Percentiles rank a stretch among this genome's conserved stretches.
These are phyloP conservation scores for Aspergillus caelatus DNA, from an alignment of 2,329 filamentous ascomycete species.

Conservation along the genomic window DNA sequence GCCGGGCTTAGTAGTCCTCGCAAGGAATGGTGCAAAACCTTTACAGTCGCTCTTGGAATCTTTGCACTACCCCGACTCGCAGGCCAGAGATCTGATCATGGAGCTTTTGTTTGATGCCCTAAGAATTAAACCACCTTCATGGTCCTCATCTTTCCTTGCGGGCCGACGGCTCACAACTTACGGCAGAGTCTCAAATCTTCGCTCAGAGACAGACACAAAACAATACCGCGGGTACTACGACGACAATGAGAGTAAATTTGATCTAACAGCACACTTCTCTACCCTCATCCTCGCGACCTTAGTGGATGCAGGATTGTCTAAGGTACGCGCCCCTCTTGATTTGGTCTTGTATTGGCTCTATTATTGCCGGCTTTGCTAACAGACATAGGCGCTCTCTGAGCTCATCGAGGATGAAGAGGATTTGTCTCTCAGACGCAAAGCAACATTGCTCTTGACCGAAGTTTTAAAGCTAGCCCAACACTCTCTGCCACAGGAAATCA, in stretches of 20 bases:
- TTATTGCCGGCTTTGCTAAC: slow-evolving; percentile 21
- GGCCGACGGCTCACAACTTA: slow-evolving; percentile 93
- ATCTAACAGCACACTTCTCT: slow-evolving; percentile 91
- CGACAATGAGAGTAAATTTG: slow-evolving; percentile 65
- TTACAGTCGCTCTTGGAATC: slow-evolving; percentile 77
- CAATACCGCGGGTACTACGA: slow-evolving; percentile 62
- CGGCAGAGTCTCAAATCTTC: slow-evolving; percentile 86
- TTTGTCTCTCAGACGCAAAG: slow-evolving; percentile 73
- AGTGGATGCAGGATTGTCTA: slow-evolving; percentile 75
- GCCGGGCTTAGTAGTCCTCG: slow-evolving; percentile 86
- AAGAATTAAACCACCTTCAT: slow-evolving; percentile 88
- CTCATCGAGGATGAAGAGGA: slow-evolving; percentile 55
- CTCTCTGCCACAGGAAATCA: slow-evolving; percentile 79
- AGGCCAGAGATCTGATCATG: slow-evolving; percentile 74
- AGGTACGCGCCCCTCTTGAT: slow-evolving; percentile 33
- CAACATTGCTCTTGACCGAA: slow-evolving; percentile 87
- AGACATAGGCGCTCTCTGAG: slow-evolving; percentile 47
- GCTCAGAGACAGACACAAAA: slow-evolving; percentile 59
- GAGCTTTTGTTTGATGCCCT: slow-evolving; percentile 83
- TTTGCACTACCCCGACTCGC: slow-evolving; percentile 59
- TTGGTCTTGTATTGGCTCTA: background rate
- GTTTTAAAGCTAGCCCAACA: slow-evolving; percentile 87
- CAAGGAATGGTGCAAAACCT: slow-evolving; percentile 84
- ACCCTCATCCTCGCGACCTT: slow-evolving; percentile 84
- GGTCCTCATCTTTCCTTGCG: slow-evolving; percentile 94